Conservation (phyloP, 805 yeast species). For the Metschnikowia aberdeeniae region DNA sequence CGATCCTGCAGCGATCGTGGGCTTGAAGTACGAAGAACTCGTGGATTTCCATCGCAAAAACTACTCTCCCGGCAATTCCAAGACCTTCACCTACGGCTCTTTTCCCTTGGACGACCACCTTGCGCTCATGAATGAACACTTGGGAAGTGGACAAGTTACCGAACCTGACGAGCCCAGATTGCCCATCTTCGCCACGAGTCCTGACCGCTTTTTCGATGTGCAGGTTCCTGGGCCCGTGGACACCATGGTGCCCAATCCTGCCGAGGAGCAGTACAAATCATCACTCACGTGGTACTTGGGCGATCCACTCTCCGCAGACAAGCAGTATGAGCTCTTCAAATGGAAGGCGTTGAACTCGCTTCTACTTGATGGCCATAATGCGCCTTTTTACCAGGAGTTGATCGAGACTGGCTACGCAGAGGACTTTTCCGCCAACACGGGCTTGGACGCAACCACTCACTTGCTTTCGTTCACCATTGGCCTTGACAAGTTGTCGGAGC, state of each 20-base stretch:
- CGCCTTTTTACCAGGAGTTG: conserved; percentile 81
- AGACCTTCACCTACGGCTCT: conserved; percentile 83
- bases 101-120: conserved; percentile 62
- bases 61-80: conserved; percentile 89
- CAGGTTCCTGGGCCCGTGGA: conserved; percentile 73
- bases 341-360: conserved; percentile 67
- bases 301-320: conserved; percentile 50
- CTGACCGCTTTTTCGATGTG: conserved; percentile 12
- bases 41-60: conserved; percentile 67
- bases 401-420: conserved; percentile 82
- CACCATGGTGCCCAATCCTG: conserved; percentile 45
- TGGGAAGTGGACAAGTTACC: too few relatives aligned
- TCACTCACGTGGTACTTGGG: conserved; percentile 91
- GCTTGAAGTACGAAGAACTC: conserved; percentile 68
- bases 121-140: conserved; percentile 46
- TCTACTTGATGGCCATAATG: conserved; percentile 85
- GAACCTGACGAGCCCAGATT: conserved; percentile 26
- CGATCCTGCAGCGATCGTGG: conserved; percentile 78
- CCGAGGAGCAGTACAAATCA: conserved; percentile 70
- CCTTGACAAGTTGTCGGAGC: conserved; percentile 62
- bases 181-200: conserved; percentile 43
- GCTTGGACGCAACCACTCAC: conserved; percentile 78
- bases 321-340: conserved; percentile 62
- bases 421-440: conserved; percentile 84
- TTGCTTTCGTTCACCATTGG: conserved; percentile 80